phyloP scores from a whole-genome alignment of 2,329 filamentous ascomycete species.

The Sporothrix brunneoviolacea region DNA sequence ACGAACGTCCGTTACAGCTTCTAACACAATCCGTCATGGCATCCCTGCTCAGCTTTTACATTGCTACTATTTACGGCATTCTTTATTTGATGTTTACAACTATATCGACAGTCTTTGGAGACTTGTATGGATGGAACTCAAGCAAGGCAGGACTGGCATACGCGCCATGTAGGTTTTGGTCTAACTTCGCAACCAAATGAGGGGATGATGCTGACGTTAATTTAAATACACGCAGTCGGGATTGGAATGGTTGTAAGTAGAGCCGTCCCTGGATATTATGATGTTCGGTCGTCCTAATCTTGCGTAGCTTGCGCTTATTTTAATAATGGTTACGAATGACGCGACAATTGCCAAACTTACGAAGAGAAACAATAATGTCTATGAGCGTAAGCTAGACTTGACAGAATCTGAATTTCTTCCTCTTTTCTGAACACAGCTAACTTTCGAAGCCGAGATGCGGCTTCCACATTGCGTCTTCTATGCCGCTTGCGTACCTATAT shows the following conservation, averaged over 20 bases:
- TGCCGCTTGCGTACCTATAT: conserved; percentile 3
- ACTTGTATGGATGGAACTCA: conserved; percentile 43
- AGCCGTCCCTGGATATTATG: neutral
- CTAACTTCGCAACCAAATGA: neutral
- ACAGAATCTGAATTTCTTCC: too few relatives aligned
- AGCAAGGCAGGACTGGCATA: conserved; percentile 7
- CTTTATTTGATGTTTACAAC: conserved; percentile 51
- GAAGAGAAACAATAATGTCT: conserved; percentile 9
- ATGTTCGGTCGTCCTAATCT: neutral
- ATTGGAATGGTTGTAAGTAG: conserved; percentile 10
- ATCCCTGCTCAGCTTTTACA: conserved; percentile 43
- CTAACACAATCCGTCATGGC: conserved; percentile 34
- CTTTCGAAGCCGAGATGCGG: conserved; percentile 5
- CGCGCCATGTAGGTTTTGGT: conserved; percentile 3
- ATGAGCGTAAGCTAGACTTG: conserved; percentile 1
- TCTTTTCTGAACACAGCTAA: neutral
- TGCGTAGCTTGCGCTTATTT: neutral
- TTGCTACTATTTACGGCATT: conserved; percentile 49
- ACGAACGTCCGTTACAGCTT: neutral
- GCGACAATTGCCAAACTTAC: neutral
- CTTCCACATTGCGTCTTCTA: conserved; percentile 8
- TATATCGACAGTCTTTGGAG: conserved; percentile 43
- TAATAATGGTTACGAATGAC: conserved; percentile 11
- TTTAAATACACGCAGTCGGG: neutral
- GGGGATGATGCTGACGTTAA: neutral